Percentiles rank a stretch among this genome's conserved stretches.
Conservation (phyloP, 2,329 filamentous ascomycete genomes). For the Colletotrichum lupini region DNA sequence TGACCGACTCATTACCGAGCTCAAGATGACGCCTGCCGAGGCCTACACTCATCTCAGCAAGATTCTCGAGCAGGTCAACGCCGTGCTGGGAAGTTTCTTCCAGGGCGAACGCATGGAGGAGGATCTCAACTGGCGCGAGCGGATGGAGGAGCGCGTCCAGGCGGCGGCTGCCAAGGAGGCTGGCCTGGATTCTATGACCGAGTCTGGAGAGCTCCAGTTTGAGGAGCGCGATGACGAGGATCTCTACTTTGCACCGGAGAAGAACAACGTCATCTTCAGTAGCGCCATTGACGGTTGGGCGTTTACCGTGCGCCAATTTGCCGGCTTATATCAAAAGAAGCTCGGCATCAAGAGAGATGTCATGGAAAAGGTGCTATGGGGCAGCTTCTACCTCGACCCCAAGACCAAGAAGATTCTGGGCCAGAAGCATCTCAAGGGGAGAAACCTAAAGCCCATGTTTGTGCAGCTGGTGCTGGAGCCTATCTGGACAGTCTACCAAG, state of each 20-base stretch:
- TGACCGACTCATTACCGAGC: conserved; percentile 91
- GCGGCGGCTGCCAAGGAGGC: conserved; percentile 53
- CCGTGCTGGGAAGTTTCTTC: conserved; percentile 96
- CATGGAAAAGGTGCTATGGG: conserved; percentile 96
- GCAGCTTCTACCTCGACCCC: conserved; percentile 94
- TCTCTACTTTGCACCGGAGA: conserved; percentile 97
- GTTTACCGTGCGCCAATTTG: conserved; percentile 95
- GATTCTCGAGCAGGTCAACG: conserved; percentile 94
- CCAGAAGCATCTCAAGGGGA: conserved; percentile 91
- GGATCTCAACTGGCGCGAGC: conserved; percentile 94
- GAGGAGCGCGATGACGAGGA: conserved; percentile 96
- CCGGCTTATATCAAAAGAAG: conserved; percentile 94
- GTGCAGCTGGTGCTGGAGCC: conserved; percentile 96
- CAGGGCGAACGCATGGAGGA: conserved; percentile 99
- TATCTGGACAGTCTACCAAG: conserved; percentile 95
- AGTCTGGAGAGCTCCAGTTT: conserved; percentile 74
- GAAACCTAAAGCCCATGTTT: conserved; percentile 94
- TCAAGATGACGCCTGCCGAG: conserved; percentile 91
- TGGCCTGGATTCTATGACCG: conserved; percentile 56
- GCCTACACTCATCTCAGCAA: conserved; percentile 91
- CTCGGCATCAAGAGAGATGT: conserved; percentile 89
- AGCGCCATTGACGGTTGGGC: conserved; percentile 99
- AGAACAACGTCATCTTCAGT: conserved; percentile 99
- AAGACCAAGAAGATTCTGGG: conserved; percentile 95
- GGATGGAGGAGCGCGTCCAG: conserved; percentile 86